phyloP scores from a whole-genome alignment of 345 rosid genomes.

The Boechera retrofracta region DNA sequence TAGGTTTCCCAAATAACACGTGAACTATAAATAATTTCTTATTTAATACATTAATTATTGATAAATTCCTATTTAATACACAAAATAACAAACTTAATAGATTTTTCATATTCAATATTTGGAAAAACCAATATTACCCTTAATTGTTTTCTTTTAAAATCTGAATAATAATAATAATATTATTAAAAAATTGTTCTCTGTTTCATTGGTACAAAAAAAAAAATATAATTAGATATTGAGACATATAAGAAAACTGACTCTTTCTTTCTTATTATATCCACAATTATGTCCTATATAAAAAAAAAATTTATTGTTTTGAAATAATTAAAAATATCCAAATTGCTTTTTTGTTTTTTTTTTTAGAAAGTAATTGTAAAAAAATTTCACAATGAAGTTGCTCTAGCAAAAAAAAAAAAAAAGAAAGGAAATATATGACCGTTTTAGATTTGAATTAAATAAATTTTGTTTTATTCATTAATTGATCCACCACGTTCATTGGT shows the following conservation, averaged over 20 bases:
- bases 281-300: neutral
- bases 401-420: neutral
- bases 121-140: too few species aligned
- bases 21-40: too few species aligned
- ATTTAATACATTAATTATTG: too few species aligned
- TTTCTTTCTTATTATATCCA: neutral
- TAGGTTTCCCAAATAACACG: too few species aligned
- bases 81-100: too few species aligned
- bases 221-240: neutral
- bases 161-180: too few species aligned
- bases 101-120: too few species aligned
- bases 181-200: too few species aligned
- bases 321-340: neutral
- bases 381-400: neutral
- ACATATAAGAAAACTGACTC: neutral
- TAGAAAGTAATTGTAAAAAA: neutral
- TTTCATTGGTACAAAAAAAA: neutral
- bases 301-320: too few species aligned
- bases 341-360: too few species aligned
- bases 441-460: slow-evolving; percentile 7
- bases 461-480: neutral
- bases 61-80: too few species aligned
- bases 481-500: neutral
- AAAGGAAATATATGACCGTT: slow-evolving; percentile 26
- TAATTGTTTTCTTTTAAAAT: too few species aligned